phyloP scores from a whole-genome alignment of 345 rosid species.

The Ceriops tagal region DNA sequence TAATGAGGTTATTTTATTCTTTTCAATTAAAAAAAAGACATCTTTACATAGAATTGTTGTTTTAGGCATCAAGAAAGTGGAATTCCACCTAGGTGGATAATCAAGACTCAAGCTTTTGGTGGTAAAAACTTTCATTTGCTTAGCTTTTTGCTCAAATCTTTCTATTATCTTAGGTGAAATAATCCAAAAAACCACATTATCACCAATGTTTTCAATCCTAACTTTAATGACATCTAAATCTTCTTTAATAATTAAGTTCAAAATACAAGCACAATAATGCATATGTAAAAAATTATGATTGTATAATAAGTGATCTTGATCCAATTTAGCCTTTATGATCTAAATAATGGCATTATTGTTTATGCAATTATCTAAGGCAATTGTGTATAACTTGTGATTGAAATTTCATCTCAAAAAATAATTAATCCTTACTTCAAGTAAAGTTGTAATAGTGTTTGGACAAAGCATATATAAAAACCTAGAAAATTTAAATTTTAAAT shows the following conservation, averaged over 20 bases:
- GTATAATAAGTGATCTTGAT: too few relatives aligned
- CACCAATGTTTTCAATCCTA: conserved; percentile 10
- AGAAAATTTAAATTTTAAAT: too few relatives aligned
- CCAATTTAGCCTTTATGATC: too few relatives aligned
- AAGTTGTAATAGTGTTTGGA: too few relatives aligned
- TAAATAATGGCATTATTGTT: neutral
- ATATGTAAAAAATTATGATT: neutral
- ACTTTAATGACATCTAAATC: conserved; percentile 8
- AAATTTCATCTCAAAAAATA: neutral
- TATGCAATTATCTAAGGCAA: neutral
- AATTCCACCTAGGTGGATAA: conserved; percentile 18
- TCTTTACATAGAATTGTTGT: neutral
- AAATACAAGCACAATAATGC: conserved; percentile 9
- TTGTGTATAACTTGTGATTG: neutral
- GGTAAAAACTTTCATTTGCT: neutral
- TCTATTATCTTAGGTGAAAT: conserved; percentile 7
- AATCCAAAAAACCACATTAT: conserved; percentile 15
- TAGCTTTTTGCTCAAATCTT: conserved; percentile 7
- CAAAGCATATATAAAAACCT: too few relatives aligned
- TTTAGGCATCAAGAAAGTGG: conserved; percentile 22
- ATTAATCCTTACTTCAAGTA: neutral
- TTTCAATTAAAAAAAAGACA: conserved; percentile 1
- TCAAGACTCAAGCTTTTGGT: conserved; percentile 17
- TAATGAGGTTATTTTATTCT: too few relatives aligned
- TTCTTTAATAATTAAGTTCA: conserved; percentile 18